Evolutionary conservation across 2,329 filamentous ascomycete species (phyloP).

Genomic region (Cadophora malorum): DNA sequence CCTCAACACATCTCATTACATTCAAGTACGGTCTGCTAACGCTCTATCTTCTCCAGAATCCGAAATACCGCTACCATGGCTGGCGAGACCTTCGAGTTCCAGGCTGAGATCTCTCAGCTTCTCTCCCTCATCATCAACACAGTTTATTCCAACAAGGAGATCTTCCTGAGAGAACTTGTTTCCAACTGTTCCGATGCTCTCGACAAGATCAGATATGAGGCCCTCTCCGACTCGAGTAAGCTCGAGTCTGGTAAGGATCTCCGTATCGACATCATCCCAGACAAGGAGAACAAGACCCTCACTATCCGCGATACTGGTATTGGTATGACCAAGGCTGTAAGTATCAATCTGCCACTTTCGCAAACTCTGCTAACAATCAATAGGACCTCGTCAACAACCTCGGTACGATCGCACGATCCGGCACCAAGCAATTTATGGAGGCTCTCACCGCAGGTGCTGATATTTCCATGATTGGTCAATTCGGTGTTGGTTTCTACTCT

Average conservation of each 20-base stretch:
- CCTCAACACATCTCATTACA: neutral
- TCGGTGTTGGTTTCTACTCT: constrained; percentile 99
- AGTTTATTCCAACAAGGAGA: constrained; percentile 99
- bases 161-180: constrained; percentile 97
- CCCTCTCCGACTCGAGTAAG: constrained; percentile 95
- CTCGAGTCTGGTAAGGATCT: constrained; percentile 98
- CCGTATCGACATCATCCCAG: constrained; percentile 97
- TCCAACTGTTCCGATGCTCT: constrained; percentile 99
- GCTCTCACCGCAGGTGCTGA: constrained; percentile 97
- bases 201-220: constrained; percentile 99
- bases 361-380: constrained; percentile 47
- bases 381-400: constrained; percentile 99
- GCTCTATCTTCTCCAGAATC: constrained; percentile 25
- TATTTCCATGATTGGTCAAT: constrained; percentile 99
- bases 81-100: constrained; percentile 97
- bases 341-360: constrained; percentile 49
- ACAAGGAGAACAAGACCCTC: constrained; percentile 97
- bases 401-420: constrained; percentile 97
- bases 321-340: constrained; percentile 99
- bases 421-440: constrained; percentile 99
- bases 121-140: constrained; percentile 99
- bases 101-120: constrained; percentile 99
- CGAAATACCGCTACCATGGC: constrained; percentile 69
- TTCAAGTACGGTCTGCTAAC: constrained; percentile 27
- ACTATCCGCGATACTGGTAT: constrained; percentile 98